Evolutionary conservation across 2,329 filamentous ascomycete species (phyloP), one percentile per base, ranked within the genome.

Genomic region (Colletotrichum spaethianum): DNA sequence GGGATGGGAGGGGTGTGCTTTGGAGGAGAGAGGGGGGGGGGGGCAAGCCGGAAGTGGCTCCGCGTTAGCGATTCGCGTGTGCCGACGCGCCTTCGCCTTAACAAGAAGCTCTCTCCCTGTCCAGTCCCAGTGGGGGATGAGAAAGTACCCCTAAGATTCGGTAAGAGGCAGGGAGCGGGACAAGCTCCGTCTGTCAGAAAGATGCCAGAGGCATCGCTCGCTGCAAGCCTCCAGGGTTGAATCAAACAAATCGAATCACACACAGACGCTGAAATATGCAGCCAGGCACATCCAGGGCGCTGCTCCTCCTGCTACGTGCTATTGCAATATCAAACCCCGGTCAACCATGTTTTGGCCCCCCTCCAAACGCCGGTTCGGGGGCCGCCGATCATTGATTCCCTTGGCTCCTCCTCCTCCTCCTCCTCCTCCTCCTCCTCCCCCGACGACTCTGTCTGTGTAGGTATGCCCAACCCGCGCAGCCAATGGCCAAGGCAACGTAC

Each of bases 21-120:
- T 67, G 6, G 28, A 18, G 26, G 26, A 9, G 33, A 11, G 33
- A 8, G 26, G 42, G 40, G 57, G 26, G n/a, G n/a, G n/a, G n/a
- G n/a, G n/a, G n/a, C n/a, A n/a, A n/a, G 40, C 36, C 68, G 48
- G 63, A 67, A 28, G 46, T n/a, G 52, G 57, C 63, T 71, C 63
- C 68, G 57, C 36, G 68, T 71, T 71, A 71, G 64, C 26, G 5
- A 14, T 9, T 40, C 20, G 11, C 9, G 16, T 42, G 61, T 42
- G 60, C 36, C 16, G 23, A 26, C 28, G 16, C 3, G 48, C 16
- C 9, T 6, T n/a, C 33, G 31, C 26, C 40, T 31, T 60, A 60
- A 60, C 57, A 31, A 23, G 14, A 18, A 31, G 48, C 26, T 52
- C 48, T n/a, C 9, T 26, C 26, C 48, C 23, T 18, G 26, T 28